These are phyloP conservation scores for Blastobotrys elegans DNA, from an alignment of 1,139 yeast species.

Conservation along the genomic window DNA sequence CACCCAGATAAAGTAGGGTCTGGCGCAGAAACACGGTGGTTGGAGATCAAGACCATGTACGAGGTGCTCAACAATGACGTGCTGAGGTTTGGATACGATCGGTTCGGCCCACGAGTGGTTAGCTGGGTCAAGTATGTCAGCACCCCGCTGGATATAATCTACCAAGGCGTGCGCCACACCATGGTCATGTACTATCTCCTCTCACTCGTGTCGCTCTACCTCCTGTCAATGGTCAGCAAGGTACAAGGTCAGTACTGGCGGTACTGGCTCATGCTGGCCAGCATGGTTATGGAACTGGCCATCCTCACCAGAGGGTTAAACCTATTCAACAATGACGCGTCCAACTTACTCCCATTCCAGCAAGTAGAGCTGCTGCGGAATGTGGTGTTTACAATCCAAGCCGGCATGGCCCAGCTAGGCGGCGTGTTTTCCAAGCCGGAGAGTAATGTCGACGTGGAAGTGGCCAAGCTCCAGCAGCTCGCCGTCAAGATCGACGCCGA, in stretches of 20 bases:
- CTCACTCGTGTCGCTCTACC: not conserved
- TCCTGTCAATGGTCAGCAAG: not conserved
- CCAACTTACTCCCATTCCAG: slow-evolving; percentile 11
- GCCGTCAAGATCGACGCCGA: not conserved
- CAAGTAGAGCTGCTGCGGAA: slow-evolving; percentile 7
- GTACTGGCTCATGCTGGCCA: slow-evolving; percentile 8
- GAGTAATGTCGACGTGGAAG: not conserved
- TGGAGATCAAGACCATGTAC: slow-evolving; percentile 27
- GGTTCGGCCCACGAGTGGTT: slow-evolving; percentile 27
- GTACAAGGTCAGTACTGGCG: slow-evolving; percentile 9
- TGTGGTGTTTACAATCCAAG: not conserved
- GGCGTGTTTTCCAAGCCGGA: not conserved
- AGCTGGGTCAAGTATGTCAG: slow-evolving; percentile 1
- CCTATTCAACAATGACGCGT: not conserved
- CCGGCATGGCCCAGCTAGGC: slow-evolving; percentile 6
- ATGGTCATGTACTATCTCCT: not conserved
- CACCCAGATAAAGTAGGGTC: slow-evolving; percentile 36
- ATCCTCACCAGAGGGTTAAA: slow-evolving; percentile 1
- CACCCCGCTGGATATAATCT: slow-evolving; percentile 3
- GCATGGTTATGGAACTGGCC: slow-evolving; percentile 2
- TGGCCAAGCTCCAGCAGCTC: not conserved
- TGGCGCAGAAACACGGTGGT: slow-evolving; percentile 22
- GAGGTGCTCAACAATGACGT: slow-evolving; percentile 28
- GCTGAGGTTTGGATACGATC: slow-evolving; percentile 32
- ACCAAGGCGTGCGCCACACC: not conserved